Conservation (phyloP, 1,284 basidiomycete genomes). For the Serendipita sp. region DNA sequence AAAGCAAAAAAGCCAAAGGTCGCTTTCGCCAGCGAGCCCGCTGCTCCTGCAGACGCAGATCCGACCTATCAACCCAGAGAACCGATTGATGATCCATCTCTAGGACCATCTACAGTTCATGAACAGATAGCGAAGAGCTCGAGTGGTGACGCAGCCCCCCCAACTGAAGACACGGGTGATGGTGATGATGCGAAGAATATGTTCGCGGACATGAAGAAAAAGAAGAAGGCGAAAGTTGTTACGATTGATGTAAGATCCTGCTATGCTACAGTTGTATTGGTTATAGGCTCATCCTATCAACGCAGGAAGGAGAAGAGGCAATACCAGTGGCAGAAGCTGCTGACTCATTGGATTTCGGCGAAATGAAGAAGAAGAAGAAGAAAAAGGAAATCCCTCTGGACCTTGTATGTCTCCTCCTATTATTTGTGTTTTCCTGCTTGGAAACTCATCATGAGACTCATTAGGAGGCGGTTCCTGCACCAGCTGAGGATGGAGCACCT, state of each 20-base stretch:
- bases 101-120: constrained; percentile 58
- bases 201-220: constrained; percentile 84
- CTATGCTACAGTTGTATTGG: constrained; percentile 1
- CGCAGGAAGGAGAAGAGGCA: constrained; percentile 16
- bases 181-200: constrained; percentile 68
- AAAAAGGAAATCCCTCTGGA: constrained; percentile 81
- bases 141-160: constrained; percentile 23
- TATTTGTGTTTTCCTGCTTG: background rate
- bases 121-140: constrained; percentile 51
- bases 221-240: constrained; percentile 84
- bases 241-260: constrained; percentile 51
- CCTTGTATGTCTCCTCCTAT: constrained; percentile 36
- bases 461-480: constrained; percentile 10
- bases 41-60: constrained; percentile 61
- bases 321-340: constrained; percentile 27
- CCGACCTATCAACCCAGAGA: constrained; percentile 61
- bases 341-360: constrained; percentile 69
- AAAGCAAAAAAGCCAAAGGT: constrained; percentile 70
- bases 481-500: constrained; percentile 6
- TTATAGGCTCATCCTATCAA: constrained; percentile 28
- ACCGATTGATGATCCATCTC: constrained; percentile 51
- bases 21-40: constrained; percentile 67
- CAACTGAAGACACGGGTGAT: constrained; percentile 23
- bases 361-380: constrained; percentile 80
- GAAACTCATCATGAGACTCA: constrained; percentile 6